These are phyloP conservation scores for Pseudogymnoascus pannorum DNA, from an alignment of 2,329 filamentous ascomycete species.

Conservation along the genomic window DNA sequence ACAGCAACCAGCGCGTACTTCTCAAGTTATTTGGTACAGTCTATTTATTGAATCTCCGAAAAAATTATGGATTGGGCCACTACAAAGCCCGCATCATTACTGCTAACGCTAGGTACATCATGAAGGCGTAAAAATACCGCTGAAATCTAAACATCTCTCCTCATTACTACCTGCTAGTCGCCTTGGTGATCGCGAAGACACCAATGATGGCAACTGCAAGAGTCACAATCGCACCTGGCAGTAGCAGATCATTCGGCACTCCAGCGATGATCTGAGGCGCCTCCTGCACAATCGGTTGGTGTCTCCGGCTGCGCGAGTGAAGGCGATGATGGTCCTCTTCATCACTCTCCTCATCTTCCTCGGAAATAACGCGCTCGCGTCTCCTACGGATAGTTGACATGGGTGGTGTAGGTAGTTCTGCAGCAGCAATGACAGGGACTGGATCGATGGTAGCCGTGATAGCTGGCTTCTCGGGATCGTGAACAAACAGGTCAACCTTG, in stretches of 20 bases:
- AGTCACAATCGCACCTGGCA: constrained; percentile 92
- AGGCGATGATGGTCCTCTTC: constrained; percentile 30
- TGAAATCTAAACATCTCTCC: background rate
- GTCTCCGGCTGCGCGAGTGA: background rate
- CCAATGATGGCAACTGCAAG: constrained; percentile 88
- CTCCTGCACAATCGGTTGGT: constrained; percentile 37
- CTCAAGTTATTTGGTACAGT: background rate
- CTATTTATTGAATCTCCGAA: constrained; percentile 1
- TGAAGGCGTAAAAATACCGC: constrained; percentile 10
- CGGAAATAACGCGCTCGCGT: constrained; percentile 34
- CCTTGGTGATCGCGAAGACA: constrained; percentile 80
- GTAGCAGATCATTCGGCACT: constrained; percentile 85
- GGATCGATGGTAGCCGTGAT: constrained; percentile 58
- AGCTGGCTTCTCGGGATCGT: constrained; percentile 85
- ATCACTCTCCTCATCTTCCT: constrained; percentile 50
- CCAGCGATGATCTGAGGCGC: constrained; percentile 79
- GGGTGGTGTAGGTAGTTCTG: constrained; percentile 40
- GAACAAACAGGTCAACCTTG: constrained; percentile 95
- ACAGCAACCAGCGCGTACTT: background rate
- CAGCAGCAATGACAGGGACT: constrained; percentile 46
- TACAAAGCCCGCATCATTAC: constrained; percentile 4
- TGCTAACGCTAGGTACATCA: constrained; percentile 8
- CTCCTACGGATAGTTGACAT: constrained; percentile 47
- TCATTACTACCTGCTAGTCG: constrained; percentile 39
- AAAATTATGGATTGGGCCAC: background rate